Evolutionary conservation across 495 filamentous ascomycete genomes (phyloP).

Genomic region (Tuber brumale): DNA sequence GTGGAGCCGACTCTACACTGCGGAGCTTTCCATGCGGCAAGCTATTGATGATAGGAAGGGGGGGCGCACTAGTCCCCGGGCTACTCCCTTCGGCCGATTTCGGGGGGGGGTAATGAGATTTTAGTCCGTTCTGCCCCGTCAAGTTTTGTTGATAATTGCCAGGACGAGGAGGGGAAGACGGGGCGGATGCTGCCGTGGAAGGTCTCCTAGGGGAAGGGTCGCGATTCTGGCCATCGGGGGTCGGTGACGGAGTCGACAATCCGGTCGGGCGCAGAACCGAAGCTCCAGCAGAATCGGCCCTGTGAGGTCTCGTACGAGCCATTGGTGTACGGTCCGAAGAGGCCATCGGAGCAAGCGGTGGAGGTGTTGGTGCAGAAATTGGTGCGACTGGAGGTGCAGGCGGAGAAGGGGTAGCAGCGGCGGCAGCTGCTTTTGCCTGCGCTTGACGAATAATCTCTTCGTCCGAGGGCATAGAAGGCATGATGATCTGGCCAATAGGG

Average conservation of each 20-base stretch:
- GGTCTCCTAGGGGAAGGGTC: slow-evolving; percentile 26
- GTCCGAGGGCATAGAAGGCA: slow-evolving; percentile 36
- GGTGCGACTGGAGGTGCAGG: slow-evolving; percentile 10
- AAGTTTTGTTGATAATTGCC: slow-evolving; percentile 11
- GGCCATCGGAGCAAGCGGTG: slow-evolving; percentile 12
- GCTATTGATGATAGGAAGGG: slow-evolving; percentile 20
- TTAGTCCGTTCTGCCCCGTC: slow-evolving; percentile 24
- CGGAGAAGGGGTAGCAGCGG: neutral
- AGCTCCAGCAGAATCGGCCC: slow-evolving; percentile 32
- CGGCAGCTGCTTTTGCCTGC: slow-evolving; percentile 22
- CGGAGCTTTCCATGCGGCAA: slow-evolving; percentile 8
- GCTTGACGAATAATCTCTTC: slow-evolving; percentile 32
- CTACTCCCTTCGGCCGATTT: slow-evolving; percentile 34
- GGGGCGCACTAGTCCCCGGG: slow-evolving; percentile 4
- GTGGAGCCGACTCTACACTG: slow-evolving; percentile 11
- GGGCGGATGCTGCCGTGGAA: slow-evolving; percentile 31
- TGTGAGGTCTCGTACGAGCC: slow-evolving; percentile 29
- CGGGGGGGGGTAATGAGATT: slow-evolving; percentile 39
- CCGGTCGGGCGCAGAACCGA: slow-evolving; percentile 28
- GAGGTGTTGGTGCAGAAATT: slow-evolving; percentile 29
- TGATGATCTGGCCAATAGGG: slow-evolving; percentile 25
- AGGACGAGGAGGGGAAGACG: slow-evolving; percentile 33
- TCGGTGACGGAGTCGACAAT: slow-evolving; percentile 9
- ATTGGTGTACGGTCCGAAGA: slow-evolving; percentile 23
- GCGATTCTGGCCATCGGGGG: slow-evolving; percentile 1